phyloP scores from a whole-genome alignment of 2,329 filamentous ascomycete genomes.

The Cladosporium sp. region DNA sequence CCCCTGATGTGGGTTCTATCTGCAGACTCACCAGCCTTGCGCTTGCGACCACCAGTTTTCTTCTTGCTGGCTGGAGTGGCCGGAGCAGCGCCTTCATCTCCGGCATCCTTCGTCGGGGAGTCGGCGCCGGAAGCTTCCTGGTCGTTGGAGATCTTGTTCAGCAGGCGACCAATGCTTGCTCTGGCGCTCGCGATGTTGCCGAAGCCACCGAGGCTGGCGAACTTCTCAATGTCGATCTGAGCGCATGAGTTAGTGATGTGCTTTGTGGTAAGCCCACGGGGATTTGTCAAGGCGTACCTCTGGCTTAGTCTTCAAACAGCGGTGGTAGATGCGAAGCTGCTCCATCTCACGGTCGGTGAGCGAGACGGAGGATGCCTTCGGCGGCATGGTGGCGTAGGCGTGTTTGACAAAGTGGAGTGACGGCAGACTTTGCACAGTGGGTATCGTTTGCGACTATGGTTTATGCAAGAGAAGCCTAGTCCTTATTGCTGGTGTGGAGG shows the following conservation, averaged over 20 bases:
- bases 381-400: not conserved
- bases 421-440: too few relatives aligned
- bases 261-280: not conserved
- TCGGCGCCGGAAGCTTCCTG: not conserved
- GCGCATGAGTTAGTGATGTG: not conserved
- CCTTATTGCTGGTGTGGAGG: too few relatives aligned
- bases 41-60: constrained; percentile 11
- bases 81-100: not conserved
- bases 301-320: constrained; percentile 19
- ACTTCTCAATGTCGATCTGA: constrained; percentile 18
- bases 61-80: constrained; percentile 3
- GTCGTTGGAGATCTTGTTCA: not conserved
- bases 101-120: not conserved
- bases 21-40: constrained; percentile 3
- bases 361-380: not conserved
- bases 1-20: not conserved
- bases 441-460: too few relatives aligned
- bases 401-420: not conserved
- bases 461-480: too few relatives aligned
- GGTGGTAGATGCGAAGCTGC: constrained; percentile 6
- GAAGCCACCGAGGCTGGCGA: not conserved
- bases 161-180: not conserved
- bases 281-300: constrained; percentile 1
- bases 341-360: constrained; percentile 15
- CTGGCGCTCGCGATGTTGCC: constrained; percentile 6